Percentiles rank a stretch among this genome's conserved stretches.
Evolutionary conservation across 2,329 filamentous ascomycete species (phyloP).

Genomic region (Fusarium concolor): DNA sequence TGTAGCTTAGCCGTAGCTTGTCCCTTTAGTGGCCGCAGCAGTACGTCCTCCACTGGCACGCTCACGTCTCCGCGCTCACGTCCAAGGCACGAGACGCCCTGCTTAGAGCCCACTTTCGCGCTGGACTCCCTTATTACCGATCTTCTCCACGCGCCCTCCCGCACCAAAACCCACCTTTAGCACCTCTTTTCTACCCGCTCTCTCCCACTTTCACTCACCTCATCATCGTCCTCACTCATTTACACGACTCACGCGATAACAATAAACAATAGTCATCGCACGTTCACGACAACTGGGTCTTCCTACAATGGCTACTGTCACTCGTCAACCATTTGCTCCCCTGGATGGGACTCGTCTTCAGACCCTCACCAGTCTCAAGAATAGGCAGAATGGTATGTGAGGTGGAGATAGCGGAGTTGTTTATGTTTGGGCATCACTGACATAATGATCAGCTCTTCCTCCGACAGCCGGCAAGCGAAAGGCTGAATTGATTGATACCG

Average conservation of each 20-base stretch:
- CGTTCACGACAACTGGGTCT: neutral
- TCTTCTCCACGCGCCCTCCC: conserved; percentile 39
- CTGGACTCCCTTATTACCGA: conserved; percentile 38
- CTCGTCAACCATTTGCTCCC: conserved; percentile 80
- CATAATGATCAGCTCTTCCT: conserved; percentile 54
- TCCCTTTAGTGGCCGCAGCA: neutral
- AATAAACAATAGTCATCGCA: conserved; percentile 28
- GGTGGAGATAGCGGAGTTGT: conserved; percentile 6
- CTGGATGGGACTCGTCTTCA: conserved; percentile 77
- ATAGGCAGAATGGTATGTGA: conserved; percentile 77
- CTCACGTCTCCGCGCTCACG: conserved; percentile 18
- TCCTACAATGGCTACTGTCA: conserved; percentile 63
- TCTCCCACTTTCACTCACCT: conserved; percentile 31
- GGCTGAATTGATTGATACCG: conserved; percentile 62
- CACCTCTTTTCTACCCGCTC: conserved; percentile 39
- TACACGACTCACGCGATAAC: conserved; percentile 32
- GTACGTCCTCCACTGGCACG: neutral
- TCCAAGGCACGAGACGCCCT: conserved; percentile 32
- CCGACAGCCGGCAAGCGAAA: conserved; percentile 66
- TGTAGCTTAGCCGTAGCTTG: conserved; percentile 1
- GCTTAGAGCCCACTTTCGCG: conserved; percentile 19
- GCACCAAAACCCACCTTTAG: conserved; percentile 37
- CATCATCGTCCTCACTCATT: conserved; percentile 6
- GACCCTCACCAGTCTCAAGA: conserved; percentile 79
- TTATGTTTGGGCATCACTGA: conserved; percentile 23